Percentiles rank a stretch among this genome's conserved stretches.
phyloP scores from a whole-genome alignment of 2,329 filamentous ascomycete genomes.

The Corniculantispora saksenae region DNA sequence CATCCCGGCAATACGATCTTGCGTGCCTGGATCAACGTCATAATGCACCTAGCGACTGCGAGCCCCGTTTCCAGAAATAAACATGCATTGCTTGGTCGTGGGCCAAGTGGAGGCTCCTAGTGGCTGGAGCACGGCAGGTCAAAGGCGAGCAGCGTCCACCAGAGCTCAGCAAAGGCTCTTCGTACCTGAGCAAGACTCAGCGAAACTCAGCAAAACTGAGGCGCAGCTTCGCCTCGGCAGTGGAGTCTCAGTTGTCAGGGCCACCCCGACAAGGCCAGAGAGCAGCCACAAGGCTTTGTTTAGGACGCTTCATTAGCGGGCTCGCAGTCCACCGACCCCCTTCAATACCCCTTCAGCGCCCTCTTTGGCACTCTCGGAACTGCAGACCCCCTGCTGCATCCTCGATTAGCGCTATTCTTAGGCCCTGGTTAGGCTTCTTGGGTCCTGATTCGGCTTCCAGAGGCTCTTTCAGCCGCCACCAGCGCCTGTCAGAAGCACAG shows the following conservation, averaged over 20 bases:
- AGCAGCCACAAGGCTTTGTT: neutral
- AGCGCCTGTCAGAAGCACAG: neutral
- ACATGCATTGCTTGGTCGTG: neutral
- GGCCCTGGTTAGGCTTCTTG: neutral
- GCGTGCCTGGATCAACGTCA: conserved; percentile 9
- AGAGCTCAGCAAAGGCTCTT: conserved; percentile 4
- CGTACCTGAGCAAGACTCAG: neutral
- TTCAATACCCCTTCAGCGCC: neutral
- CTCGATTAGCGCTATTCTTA: conserved; percentile 4
- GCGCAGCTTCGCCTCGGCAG: conserved; percentile 8
- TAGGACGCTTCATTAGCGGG: neutral
- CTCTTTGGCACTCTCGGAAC: neutral
- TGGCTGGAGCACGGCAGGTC: neutral
- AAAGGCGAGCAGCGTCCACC: neutral
- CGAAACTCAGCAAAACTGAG: neutral
- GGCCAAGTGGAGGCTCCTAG: neutral
- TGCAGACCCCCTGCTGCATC: neutral
- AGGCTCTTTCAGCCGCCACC: neutral
- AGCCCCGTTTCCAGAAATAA: conserved; percentile 20
- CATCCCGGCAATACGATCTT: neutral
- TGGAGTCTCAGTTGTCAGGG: neutral
- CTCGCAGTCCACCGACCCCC: too few species aligned
- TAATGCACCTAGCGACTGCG: neutral
- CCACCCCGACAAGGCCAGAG: neutral
- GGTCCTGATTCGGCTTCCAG: neutral